phyloP scores from a whole-genome alignment of 2,329 filamentous ascomycete species.

The Stachybotrys elegans region DNA sequence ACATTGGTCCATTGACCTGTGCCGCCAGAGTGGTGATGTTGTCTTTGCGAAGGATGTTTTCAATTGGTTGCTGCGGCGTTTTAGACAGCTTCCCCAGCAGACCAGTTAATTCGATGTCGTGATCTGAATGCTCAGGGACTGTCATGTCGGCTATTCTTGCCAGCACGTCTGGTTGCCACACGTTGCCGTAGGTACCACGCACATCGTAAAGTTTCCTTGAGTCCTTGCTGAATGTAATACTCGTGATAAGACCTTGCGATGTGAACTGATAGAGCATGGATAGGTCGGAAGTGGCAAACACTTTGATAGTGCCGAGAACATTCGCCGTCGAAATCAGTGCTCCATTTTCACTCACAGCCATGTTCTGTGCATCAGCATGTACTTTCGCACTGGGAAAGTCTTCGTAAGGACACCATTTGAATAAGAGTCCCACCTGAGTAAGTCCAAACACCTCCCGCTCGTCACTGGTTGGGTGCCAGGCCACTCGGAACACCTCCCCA shows the following conservation, averaged over 20 bases:
- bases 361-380: slow-evolving; percentile 12
- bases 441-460: slow-evolving; percentile 23
- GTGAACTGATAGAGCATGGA: slow-evolving; percentile 20
- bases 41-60: background rate
- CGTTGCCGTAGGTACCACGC: slow-evolving; percentile 19
- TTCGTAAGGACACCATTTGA: slow-evolving; percentile 28
- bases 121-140: background rate
- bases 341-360: slow-evolving; percentile 21
- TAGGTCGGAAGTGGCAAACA: slow-evolving; percentile 18
- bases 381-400: slow-evolving; percentile 17
- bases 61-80: background rate
- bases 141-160: background rate
- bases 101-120: background rate
- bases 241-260: slow-evolving; percentile 17
- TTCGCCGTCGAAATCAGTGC: slow-evolving; percentile 22
- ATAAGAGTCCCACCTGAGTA: slow-evolving; percentile 24
- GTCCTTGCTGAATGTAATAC: slow-evolving; percentile 18
- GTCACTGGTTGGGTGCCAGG: slow-evolving; percentile 22
- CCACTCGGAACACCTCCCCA: slow-evolving; percentile 17
- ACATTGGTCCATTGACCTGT: background rate
- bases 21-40: background rate
- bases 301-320: slow-evolving; percentile 17
- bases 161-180: slow-evolving; percentile 20
- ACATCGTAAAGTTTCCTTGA: slow-evolving; percentile 21
- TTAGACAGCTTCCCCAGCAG: background rate